Evolutionary conservation across 768 basidiomycete genomes (phyloP).

Genomic region (Termitomyces sp.): DNA sequence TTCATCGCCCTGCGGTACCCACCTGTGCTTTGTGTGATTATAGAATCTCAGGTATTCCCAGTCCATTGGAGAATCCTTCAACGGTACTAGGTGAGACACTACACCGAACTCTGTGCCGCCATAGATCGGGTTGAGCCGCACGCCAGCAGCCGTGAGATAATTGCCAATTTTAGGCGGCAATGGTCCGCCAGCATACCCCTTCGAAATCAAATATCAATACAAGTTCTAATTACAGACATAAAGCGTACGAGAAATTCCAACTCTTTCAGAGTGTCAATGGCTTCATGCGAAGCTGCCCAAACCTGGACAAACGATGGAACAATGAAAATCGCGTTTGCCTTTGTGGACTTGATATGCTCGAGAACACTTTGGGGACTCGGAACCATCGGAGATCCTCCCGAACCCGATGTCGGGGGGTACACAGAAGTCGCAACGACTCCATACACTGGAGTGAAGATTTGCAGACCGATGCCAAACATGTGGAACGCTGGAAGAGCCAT

Average conservation of each 20-base stretch:
- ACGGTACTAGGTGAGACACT: not conserved
- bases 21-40: not conserved
- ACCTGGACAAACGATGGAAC: slow-evolving; percentile 26
- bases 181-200: slow-evolving; percentile 26
- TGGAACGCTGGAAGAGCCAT: slow-evolving; percentile 31
- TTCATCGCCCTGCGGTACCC: not conserved
- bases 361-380: slow-evolving; percentile 31
- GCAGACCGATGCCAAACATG: slow-evolving; percentile 14
- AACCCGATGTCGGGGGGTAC: slow-evolving; percentile 20
- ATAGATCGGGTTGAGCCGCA: slow-evolving; percentile 19
- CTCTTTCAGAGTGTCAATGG: slow-evolving; percentile 19
- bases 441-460: not conserved
- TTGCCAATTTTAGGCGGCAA: slow-evolving; percentile 28
- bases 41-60: slow-evolving; percentile 18
- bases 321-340: slow-evolving; percentile 16
- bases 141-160: slow-evolving; percentile 22
- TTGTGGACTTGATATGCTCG: slow-evolving; percentile 16
- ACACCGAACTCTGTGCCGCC: slow-evolving; percentile 29
- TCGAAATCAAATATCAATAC: not conserved
- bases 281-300: slow-evolving; percentile 21
- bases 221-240: not conserved
- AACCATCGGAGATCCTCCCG: slow-evolving; percentile 20
- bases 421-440: slow-evolving; percentile 2
- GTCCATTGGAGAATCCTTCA: slow-evolving; percentile 16
- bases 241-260: slow-evolving; percentile 24